Conservation (phyloP, 441 rosid genomes). For the Brassica hybrid region DNA sequence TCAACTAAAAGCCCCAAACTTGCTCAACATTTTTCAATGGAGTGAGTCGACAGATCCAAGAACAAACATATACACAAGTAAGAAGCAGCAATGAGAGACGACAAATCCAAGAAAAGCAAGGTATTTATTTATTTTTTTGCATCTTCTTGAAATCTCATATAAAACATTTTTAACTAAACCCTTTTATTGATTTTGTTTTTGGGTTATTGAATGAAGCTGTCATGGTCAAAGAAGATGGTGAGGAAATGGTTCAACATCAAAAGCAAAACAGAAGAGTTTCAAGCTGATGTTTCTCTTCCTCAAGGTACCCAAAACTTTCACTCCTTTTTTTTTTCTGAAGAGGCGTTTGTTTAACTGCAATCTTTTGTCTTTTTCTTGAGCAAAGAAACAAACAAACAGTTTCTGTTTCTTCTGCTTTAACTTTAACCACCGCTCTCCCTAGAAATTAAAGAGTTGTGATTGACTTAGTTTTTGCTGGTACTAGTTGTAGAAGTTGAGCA, state of each 20-base stretch:
- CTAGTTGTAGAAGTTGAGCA: conserved; percentile 70
- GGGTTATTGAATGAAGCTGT: conserved; percentile 73
- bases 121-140: conserved; percentile 41
- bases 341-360: background rate
- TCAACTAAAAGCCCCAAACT: conserved; percentile 32
- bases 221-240: conserved; percentile 95
- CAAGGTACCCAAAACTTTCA: conserved; percentile 55
- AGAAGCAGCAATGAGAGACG: conserved; percentile 84
- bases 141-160: conserved; percentile 18
- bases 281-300: conserved; percentile 69
- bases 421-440: conserved; percentile 11
- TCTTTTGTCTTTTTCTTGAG: conserved; percentile 37
- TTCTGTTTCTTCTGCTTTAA: conserved; percentile 23
- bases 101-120: conserved; percentile 84
- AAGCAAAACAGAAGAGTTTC: conserved; percentile 84
- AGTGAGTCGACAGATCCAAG: conserved; percentile 27
- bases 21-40: conserved; percentile 27
- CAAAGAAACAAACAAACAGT: conserved; percentile 30
- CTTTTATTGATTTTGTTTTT: no score
- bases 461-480: conserved; percentile 32
- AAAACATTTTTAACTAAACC: no score
- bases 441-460: background rate
- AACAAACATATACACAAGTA: conserved; percentile 20
- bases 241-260: conserved; percentile 94
- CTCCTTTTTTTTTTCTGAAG: conserved; percentile 16